These are phyloP conservation scores for Blepharisma stoltei DNA, from an alignment of 73 alveolate genomes.

Conservation along the genomic window DNA sequence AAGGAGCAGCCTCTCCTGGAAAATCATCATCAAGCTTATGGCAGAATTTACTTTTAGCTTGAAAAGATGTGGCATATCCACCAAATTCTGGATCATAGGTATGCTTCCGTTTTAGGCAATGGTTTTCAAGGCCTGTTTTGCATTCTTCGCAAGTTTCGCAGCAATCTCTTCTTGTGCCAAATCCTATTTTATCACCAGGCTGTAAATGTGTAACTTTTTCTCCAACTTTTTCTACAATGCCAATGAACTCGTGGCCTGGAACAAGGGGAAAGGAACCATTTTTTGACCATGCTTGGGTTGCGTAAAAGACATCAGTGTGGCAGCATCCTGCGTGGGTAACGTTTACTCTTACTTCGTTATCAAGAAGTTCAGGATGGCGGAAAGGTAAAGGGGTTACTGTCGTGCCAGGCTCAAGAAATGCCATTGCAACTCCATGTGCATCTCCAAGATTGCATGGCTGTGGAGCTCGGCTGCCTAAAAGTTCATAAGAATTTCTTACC, in stretches of 20 bases:
- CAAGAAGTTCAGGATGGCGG: constrained; percentile 26
- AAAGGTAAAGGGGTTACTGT: neutral
- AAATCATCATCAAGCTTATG: constrained; percentile 52
- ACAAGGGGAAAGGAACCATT: constrained; percentile 34
- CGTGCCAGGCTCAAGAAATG: neutral
- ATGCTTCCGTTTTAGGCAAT: constrained; percentile 42
- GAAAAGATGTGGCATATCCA: constrained; percentile 73
- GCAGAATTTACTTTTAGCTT: constrained; percentile 59
- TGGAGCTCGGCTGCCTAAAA: constrained; percentile 26
- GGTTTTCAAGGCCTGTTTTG: constrained; percentile 55
- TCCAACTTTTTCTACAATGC: constrained; percentile 36
- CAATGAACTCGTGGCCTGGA: constrained; percentile 52
- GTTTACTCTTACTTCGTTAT: constrained; percentile 17
- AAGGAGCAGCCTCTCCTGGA: constrained; percentile 60
- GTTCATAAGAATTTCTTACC: neutral
- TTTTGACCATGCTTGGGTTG: neutral
- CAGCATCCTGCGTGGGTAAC: constrained; percentile 32
- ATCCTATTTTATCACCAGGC: constrained; percentile 61
- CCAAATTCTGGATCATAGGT: constrained; percentile 59
- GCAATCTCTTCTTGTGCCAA: constrained; percentile 60
- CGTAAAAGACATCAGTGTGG: neutral
- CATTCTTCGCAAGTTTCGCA: constrained; percentile 63
- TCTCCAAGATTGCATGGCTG: neutral
- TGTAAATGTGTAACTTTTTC: constrained; percentile 41
- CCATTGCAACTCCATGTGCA: constrained; percentile 26